Conservation (phyloP, 2,329 filamentous ascomycete species). For the Fusarium bactridioides region DNA sequence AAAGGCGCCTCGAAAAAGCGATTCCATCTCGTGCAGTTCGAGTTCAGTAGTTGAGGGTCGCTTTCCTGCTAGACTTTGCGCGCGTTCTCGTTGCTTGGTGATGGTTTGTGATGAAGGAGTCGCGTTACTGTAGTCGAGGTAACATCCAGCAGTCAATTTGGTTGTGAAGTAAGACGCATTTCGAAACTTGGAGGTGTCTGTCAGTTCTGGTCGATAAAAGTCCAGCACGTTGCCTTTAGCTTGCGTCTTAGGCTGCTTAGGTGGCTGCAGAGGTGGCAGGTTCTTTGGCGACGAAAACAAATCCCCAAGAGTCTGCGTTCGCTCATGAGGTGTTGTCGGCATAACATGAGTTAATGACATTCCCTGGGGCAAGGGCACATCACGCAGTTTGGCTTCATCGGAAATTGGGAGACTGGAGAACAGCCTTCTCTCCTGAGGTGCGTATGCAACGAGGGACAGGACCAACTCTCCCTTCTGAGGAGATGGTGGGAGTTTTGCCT, state of each 20-base stretch:
- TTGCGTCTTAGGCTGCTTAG: slow-evolving; percentile 74
- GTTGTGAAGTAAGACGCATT: slow-evolving; percentile 72
- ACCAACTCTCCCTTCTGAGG: slow-evolving; percentile 62
- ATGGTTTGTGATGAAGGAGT: slow-evolving; percentile 62
- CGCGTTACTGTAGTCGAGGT: slow-evolving; percentile 74
- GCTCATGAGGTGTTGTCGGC: slow-evolving; percentile 52
- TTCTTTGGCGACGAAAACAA: slow-evolving; percentile 74
- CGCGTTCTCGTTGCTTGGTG: slow-evolving; percentile 74
- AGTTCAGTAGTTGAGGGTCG: slow-evolving; percentile 64
- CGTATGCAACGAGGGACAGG: slow-evolving; percentile 79
- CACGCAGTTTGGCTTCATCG: slow-evolving; percentile 42
- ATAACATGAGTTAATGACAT: slow-evolving; percentile 60
- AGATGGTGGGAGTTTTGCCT: slow-evolving; percentile 50
- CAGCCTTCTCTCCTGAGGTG: slow-evolving; percentile 76
- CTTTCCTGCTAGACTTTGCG: slow-evolving; percentile 70
- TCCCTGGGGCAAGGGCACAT: slow-evolving; percentile 73
- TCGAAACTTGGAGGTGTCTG: slow-evolving; percentile 63
- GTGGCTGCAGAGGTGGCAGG: slow-evolving; percentile 72
- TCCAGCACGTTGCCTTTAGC: slow-evolving; percentile 68
- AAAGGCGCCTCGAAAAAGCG: slow-evolving; percentile 78
- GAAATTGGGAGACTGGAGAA: slow-evolving; percentile 79
- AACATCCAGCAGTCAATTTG: slow-evolving; percentile 71
- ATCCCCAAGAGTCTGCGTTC: slow-evolving; percentile 73
- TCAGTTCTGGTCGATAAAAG: slow-evolving; percentile 62
- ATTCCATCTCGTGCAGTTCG: slow-evolving; percentile 73